Conservation (phyloP, 83 land plant species). For the Diphasiastrum complanatum region DNA sequence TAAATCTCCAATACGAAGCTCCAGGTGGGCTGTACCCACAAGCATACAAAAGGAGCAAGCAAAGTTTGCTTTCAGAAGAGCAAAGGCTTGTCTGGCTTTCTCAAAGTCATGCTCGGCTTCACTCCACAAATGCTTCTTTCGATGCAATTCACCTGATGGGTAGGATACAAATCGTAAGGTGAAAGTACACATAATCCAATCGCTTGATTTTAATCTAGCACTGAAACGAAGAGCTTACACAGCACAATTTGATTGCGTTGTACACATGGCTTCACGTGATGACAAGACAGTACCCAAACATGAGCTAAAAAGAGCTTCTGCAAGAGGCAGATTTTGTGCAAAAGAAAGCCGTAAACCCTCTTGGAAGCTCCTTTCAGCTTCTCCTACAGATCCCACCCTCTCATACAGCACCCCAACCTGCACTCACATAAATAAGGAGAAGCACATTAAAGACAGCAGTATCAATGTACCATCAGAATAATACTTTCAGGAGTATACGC, state of each 20-base stretch:
- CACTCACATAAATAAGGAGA: constrained; percentile 1
- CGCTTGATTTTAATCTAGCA: background rate
- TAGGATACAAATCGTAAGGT: background rate
- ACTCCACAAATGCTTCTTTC: constrained; percentile 37
- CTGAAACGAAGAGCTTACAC: background rate
- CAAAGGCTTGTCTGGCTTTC: constrained; percentile 12
- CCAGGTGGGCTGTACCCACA: constrained; percentile 16
- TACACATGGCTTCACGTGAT: background rate
- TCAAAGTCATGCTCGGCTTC: constrained; percentile 16
- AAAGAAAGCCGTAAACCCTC: constrained; percentile 26
- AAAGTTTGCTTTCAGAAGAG: background rate
- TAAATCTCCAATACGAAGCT: constrained; percentile 29
- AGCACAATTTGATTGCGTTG: background rate
- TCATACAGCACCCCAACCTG: constrained; percentile 30
- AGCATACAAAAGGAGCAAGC: constrained; percentile 21
- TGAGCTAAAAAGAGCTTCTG: constrained; percentile 26
- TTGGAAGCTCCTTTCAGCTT: constrained; percentile 34
- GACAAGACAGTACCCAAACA: constrained; percentile 23
- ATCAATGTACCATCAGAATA: background rate
- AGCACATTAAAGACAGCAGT: background rate
- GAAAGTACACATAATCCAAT: background rate
- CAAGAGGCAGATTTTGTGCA: constrained; percentile 25
- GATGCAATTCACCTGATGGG: constrained; percentile 30
- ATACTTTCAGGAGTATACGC: background rate
- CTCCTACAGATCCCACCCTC: constrained; percentile 33